A percentile compares a stretch with the other conserved stretches of the same genome.
Evolutionary conservation across 208 protist species (phyloP).

Genomic region (Lotmaria passim): DNA sequence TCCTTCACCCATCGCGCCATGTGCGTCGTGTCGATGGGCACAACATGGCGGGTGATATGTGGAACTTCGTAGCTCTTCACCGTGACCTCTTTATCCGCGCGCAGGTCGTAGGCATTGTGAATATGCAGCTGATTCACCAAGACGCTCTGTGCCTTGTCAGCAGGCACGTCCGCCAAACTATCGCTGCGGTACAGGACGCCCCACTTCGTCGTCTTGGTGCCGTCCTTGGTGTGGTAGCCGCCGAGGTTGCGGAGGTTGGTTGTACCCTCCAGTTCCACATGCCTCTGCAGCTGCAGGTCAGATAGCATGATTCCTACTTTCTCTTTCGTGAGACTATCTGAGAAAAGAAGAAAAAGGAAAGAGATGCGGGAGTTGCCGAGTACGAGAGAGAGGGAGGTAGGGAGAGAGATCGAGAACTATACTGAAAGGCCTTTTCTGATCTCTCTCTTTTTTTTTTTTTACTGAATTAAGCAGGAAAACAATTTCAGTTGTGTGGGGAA

Average conservation of each 20-base stretch:
- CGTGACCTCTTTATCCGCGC: slow-evolving; percentile 25
- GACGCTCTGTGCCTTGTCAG: slow-evolving; percentile 26
- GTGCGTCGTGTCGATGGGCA: slow-evolving; percentile 32
- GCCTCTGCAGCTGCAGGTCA: slow-evolving; percentile 26
- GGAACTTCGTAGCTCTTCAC: slow-evolving; percentile 38
- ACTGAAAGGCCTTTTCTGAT: no score
- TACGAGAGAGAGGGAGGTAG: no score
- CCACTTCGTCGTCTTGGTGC: slow-evolving; percentile 43
- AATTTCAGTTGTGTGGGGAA: no score
- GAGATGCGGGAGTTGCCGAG: background rate
- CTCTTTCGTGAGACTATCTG: no score
- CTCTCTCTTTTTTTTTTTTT: no score
- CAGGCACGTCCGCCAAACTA: slow-evolving; percentile 36
- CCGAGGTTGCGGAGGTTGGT: slow-evolving; percentile 56
- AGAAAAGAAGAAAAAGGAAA: slow-evolving; percentile 17
- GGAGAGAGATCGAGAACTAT: no score
- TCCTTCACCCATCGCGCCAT: slow-evolving; percentile 16
- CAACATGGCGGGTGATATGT: slow-evolving; percentile 18
- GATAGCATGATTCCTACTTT: slow-evolving; percentile 1
- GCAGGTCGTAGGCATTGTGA: slow-evolving; percentile 42
- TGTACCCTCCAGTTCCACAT: slow-evolving; percentile 35
- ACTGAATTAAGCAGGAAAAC: no score
- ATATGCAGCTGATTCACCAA: slow-evolving; percentile 47
- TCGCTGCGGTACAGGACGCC: slow-evolving; percentile 52
- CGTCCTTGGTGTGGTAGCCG: slow-evolving; percentile 37